Base-by-base conservation (phyloP, 352 stramenopile genomes). In the Pythium aristosporum region DNA sequence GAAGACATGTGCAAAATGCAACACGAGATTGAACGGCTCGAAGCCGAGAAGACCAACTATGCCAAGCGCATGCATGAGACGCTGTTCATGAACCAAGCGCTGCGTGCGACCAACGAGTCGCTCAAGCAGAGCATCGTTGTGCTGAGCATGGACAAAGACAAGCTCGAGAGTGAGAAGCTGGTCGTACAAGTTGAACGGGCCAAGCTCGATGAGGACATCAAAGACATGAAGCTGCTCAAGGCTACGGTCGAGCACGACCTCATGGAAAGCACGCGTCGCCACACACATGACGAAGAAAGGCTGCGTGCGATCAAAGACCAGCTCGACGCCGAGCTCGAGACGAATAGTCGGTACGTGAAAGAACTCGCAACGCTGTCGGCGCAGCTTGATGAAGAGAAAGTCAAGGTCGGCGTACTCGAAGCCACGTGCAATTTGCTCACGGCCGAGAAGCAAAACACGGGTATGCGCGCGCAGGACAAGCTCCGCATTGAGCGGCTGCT, bases 401-500 rank as follows among this genome's bases (percentile, higher is more conserved):
- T 86, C 18, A 75, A 92, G 13, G 69, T 76, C 9, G 75, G 77
- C 2, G 77, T 91, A 5, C 57, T 92, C 3, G 80, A 92, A 37
- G 81, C 81, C 2, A 88, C 89, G 32, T 82, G 79, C 61, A 87
- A 87, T 32, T 57, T 94, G 1, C 48, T 92, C 6, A 70, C 74
- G 13, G 77, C 74, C 0, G 85, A 91, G 60, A 92, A 92, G 58
- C 76, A 87, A 43, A 91, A 90, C 55, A 85, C 75, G 5, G 82
- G 79, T 12, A 92, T 92, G 81, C 77, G 82, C 0, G 80, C 80
- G 9, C 82, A 91, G 69, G 85, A 94, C 63, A 92, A 92, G 44
- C 68, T 91, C 16, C 82, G 81, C 0, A 92, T 94, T 30, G 85
- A 94, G 42, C 54, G 80, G 12, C 63, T 94, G 0, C 48, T 93